Conservation (phyloP, 129 eudicot genomes). For the Kitagawia praeruptora region DNA sequence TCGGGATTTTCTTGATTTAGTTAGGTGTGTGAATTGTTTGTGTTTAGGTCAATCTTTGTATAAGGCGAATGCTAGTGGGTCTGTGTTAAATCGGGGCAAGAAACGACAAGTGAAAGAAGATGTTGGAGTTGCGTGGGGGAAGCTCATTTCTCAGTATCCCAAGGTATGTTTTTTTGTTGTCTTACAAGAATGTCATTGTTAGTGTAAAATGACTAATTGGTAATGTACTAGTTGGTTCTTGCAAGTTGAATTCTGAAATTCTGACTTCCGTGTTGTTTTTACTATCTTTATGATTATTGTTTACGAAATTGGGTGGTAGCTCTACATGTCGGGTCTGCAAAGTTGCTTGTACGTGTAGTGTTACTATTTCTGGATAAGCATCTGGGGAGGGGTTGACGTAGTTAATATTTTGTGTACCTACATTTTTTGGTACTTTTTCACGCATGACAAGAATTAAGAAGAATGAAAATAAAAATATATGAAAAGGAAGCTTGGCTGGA, state of each 20-base stretch:
- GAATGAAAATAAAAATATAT: too few species aligned
- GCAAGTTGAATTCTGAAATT: background rate
- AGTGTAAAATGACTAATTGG: background rate
- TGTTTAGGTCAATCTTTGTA: conserved; percentile 33
- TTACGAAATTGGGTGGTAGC: background rate
- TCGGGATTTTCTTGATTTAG: background rate
- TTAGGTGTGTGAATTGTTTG: conserved; percentile 1
- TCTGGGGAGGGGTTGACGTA: background rate
- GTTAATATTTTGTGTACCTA: background rate
- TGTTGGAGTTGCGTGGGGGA: conserved; percentile 76
- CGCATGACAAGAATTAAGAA: background rate
- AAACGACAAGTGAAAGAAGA: conserved; percentile 44
- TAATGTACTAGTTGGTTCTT: background rate
- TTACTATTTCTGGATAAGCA: background rate
- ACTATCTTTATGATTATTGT: background rate
- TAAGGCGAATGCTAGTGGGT: conserved; percentile 28
- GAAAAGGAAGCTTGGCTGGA: background rate
- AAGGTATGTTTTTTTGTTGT: conserved; percentile 25
- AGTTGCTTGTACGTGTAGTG: background rate
- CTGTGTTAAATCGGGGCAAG: conserved; percentile 34
- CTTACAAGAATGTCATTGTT: background rate
- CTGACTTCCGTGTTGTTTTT: background rate
- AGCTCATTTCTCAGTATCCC: conserved; percentile 73
- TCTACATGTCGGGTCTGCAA: background rate
- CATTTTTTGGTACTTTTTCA: background rate